Base-by-base conservation (phyloP, 108 stramenopile species). In the Epithemia pelagica region DNA sequence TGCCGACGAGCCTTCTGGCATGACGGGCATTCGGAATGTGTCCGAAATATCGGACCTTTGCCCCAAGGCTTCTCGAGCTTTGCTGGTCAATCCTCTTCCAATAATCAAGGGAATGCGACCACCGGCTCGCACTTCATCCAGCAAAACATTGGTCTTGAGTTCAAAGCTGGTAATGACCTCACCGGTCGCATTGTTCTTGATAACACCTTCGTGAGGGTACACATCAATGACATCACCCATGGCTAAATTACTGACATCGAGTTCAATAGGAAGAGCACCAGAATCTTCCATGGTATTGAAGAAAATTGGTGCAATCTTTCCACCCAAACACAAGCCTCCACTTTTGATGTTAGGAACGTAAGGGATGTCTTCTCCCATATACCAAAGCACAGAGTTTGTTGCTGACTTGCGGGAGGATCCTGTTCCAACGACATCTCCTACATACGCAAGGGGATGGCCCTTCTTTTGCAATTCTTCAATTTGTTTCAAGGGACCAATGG, bases 231-330 rank as follows among this genome's bases (percentile, higher is more conserved):
- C 93, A 71, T 95, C 92, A n/a, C 96, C 96, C 84, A 82, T 97
- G 76, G 89, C 78, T 69, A 97, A 70, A 53, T 85, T 67, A 26
- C 52, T 63, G 19, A 97, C 96, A 68, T 90, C 86, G 76, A 97
- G 77, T 70, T 97, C 96, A 67, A 97, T 91, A 54, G 96, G 96
- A 24, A 97, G 74, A n/a, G 96, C 88, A 37, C 96, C 96, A 21
- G 92, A 90, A 76, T 97, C 96, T 79, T 97, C 94, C 92, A 95
- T 95, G 74, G 96, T 97, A 72, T 97, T 97, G 81, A 89, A 97
- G 78, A 97, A 97, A 62, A 97, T 97, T 54, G 96, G 96, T 26
- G 96, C 96, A 75, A 97, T 97, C 87, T 97, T 97, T 52, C 80
- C 80, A 8, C 96, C 96, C 71, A 97, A 79, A 64, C 94, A 95